These are phyloP conservation scores for Lumnitzera racemosa DNA, from an alignment of 345 rosid species.

Conservation along the genomic window DNA sequence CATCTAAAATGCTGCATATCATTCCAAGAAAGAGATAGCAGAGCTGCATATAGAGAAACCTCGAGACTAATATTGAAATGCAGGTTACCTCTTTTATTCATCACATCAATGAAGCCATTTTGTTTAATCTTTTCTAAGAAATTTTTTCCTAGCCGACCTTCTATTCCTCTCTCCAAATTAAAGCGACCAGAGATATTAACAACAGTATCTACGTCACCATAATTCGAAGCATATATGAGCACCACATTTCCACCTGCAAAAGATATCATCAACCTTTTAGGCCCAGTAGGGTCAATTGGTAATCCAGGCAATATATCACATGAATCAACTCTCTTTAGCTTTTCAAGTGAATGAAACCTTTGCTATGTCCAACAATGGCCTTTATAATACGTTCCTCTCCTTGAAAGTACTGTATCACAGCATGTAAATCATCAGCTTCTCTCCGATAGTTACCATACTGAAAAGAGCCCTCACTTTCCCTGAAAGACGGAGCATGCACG, in stretches of 20 bases:
- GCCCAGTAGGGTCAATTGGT: too few species aligned
- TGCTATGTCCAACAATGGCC: conserved; percentile 83
- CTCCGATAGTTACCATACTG: conserved; percentile 77
- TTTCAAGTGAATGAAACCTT: conserved; percentile 38
- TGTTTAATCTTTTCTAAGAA: conserved; percentile 52
- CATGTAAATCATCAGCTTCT: conserved; percentile 71
- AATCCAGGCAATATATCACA: too few species aligned
- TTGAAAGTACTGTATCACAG: conserved; percentile 48
- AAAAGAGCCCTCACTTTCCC: conserved; percentile 89
- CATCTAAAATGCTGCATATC: too few species aligned
- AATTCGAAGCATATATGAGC: conserved; percentile 76
- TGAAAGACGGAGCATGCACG: conserved; percentile 17
- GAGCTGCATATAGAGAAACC: too few species aligned
- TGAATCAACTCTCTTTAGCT: too few species aligned
- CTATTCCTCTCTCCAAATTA: conserved; percentile 59
- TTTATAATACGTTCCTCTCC: conserved; percentile 24
- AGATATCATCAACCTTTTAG: conserved; percentile 7
- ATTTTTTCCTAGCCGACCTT: conserved; percentile 64
- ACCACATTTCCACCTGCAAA: conserved; percentile 79
- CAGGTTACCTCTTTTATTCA: conserved; percentile 47
- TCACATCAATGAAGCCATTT: conserved; percentile 58
- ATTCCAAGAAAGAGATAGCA: too few species aligned
- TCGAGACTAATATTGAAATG: too few species aligned
- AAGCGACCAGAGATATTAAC: conserved; percentile 79
- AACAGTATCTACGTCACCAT: conserved; percentile 42